Conservation (phyloP, 495 filamentous ascomycete genomes). For the Talaromyces stipitatus region DNA sequence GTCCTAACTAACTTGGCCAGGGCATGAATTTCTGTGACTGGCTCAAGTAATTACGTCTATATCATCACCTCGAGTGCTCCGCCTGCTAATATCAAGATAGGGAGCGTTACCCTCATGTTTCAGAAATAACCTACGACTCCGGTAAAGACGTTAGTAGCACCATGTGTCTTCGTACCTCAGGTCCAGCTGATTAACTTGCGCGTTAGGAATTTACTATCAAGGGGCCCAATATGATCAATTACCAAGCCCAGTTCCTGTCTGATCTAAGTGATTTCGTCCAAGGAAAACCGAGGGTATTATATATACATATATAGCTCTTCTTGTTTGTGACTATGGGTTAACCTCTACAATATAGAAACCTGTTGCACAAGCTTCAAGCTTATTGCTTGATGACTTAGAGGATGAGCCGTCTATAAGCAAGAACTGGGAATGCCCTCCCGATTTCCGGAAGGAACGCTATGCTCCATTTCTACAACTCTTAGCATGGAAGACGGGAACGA, state of each 20-base stretch:
- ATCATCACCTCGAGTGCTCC: background rate
- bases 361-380: background rate
- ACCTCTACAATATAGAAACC: background rate
- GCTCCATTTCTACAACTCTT: constrained; percentile 6
- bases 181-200: too few relatives aligned
- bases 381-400: background rate
- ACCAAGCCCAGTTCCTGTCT: background rate
- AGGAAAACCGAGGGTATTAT: background rate
- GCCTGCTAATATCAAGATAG: background rate
- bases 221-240: background rate
- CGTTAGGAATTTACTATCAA: background rate
- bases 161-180: too few relatives aligned
- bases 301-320: background rate
- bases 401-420: background rate
- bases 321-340: background rate
- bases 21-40: background rate
- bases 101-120: background rate
- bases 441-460: background rate
- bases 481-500: constrained; percentile 13
- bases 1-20: background rate
- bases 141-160: background rate
- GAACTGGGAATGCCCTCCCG: background rate
- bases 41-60: background rate
- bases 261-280: background rate
- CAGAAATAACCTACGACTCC: background rate